Percentiles rank a stretch among this genome's conserved stretches.
These are phyloP conservation scores for Penicillium longicatenatum DNA, from an alignment of 495 filamentous ascomycete genomes.

Conservation along the genomic window DNA sequence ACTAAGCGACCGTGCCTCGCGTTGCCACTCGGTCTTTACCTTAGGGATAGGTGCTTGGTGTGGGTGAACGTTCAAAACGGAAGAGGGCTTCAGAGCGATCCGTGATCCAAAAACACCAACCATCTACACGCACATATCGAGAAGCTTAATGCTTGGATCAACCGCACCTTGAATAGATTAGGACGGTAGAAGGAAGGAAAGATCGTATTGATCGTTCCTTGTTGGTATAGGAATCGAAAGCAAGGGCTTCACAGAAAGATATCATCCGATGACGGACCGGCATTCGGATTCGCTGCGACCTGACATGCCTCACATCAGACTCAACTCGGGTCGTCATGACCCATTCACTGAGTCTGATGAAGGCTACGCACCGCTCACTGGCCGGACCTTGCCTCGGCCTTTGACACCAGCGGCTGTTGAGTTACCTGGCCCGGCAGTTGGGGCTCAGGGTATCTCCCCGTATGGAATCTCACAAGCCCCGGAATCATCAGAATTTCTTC, in stretches of 20 bases:
- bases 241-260: neutral
- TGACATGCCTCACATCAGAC: constrained; percentile 54
- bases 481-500: constrained; percentile 61
- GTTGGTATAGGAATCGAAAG: neutral
- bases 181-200: neutral
- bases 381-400: constrained; percentile 27
- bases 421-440: constrained; percentile 6
- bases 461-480: constrained; percentile 37
- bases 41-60: neutral
- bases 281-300: constrained; percentile 13
- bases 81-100: neutral
- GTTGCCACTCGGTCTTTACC: neutral
- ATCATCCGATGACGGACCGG: constrained; percentile 24
- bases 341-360: constrained; percentile 41
- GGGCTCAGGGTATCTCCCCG: constrained; percentile 26
- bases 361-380: constrained; percentile 23
- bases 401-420: constrained; percentile 23
- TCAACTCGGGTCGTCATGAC: constrained; percentile 61
- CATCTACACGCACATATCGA: neutral
- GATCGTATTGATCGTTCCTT: neutral
- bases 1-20: constrained; percentile 17
- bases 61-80: neutral
- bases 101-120: neutral
- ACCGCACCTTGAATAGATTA: neutral
- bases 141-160: neutral